phyloP scores from a whole-genome alignment of 495 filamentous ascomycete species.

The Talaromyces trachyspermus region DNA sequence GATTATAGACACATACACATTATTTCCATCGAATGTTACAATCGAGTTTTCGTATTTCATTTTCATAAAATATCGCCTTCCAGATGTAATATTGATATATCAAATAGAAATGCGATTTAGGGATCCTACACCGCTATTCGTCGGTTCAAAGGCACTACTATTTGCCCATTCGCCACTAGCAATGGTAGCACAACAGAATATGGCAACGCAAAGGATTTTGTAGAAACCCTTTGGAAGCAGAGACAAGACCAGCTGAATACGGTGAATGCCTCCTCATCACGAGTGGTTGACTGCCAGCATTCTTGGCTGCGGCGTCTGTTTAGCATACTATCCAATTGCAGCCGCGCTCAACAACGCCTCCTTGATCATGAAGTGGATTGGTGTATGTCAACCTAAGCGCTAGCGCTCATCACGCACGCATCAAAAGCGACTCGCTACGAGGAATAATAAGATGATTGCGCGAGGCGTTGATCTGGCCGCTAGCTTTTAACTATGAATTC shows the following conservation, averaged over 20 bases:
- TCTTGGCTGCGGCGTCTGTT: neutral
- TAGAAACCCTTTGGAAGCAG: too few relatives aligned
- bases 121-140: neutral
- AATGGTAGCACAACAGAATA: too few relatives aligned
- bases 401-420: too few relatives aligned
- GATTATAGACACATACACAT: too few relatives aligned
- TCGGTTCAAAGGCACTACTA: neutral
- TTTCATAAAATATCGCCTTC: neutral
- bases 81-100: neutral
- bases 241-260: neutral
- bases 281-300: neutral
- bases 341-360: neutral
- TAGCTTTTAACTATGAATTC: too few relatives aligned
- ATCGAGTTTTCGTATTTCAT: neutral
- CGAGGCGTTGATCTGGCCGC: too few relatives aligned
- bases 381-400: too few relatives aligned
- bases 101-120: neutral
- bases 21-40: too few relatives aligned
- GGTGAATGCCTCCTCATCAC: neutral
- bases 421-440: too few relatives aligned
- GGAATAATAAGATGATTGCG: too few relatives aligned
- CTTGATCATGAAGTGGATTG: too few relatives aligned
- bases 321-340: slow-evolving; percentile 2
- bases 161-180: neutral
- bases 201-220: too few relatives aligned